Conservation (phyloP, 2,329 filamentous ascomycete species). For the Pezicula rhizophila region DNA sequence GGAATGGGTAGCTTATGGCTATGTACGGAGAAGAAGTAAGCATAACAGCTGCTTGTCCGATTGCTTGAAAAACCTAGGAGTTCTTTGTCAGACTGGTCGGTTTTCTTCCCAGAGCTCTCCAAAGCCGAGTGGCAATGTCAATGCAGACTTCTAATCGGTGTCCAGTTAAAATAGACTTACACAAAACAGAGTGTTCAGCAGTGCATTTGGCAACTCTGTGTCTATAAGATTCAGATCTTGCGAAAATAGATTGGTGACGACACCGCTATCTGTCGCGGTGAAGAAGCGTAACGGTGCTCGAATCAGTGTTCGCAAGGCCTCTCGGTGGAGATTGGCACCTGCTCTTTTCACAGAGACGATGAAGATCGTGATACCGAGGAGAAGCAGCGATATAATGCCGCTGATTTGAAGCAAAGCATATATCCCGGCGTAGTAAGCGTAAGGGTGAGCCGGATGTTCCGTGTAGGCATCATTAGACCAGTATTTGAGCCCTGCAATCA, state of each 20-base stretch:
- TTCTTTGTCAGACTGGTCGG: too few species aligned
- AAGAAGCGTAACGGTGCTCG: conserved; percentile 13
- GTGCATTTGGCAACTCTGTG: conserved; percentile 13
- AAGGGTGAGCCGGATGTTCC: conserved; percentile 13
- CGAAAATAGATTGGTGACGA: conserved; percentile 15
- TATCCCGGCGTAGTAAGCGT: conserved; percentile 21
- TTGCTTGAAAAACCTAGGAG: too few species aligned
- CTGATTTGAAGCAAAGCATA: conserved; percentile 24
- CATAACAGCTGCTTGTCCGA: too few species aligned
- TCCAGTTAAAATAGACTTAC: conserved; percentile 1
- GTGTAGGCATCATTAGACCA: conserved; percentile 19
- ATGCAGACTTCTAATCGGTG: background rate
- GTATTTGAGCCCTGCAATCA: conserved; percentile 15
- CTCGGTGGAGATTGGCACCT: conserved; percentile 19
- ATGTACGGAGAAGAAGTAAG: background rate
- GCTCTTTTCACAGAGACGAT: conserved; percentile 17
- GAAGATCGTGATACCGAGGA: conserved; percentile 14
- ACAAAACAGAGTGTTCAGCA: conserved; percentile 6
- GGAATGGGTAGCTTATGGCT: conserved; percentile 4
- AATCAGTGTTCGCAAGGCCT: conserved; percentile 15
- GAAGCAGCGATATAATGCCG: conserved; percentile 16
- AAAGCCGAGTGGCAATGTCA: background rate
- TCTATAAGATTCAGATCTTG: conserved; percentile 16
- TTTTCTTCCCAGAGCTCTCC: background rate
- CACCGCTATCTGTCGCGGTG: conserved; percentile 11